phyloP scores from a whole-genome alignment of 2,329 filamentous ascomycete species.

The Rhinocladiella mackenziei region DNA sequence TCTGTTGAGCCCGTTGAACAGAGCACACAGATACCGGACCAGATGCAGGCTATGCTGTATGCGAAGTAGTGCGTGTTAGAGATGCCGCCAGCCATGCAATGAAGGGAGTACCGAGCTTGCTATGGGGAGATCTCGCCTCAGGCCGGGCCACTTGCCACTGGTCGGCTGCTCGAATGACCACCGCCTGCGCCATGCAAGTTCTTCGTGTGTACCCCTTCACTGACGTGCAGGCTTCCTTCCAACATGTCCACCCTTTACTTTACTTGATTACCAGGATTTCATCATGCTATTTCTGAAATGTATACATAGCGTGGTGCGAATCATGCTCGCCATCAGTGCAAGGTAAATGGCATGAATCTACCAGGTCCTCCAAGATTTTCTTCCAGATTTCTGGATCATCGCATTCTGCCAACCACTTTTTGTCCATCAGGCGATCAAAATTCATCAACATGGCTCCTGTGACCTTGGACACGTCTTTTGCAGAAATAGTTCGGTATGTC shows the following conservation, averaged over 20 bases:
- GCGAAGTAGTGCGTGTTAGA: not conserved
- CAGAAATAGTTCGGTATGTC: conserved; percentile 31
- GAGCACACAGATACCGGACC: not conserved
- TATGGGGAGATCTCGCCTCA: not conserved
- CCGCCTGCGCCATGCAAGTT: too few species aligned
- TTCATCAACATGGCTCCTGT: conserved; percentile 17
- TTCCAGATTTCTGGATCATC: conserved; percentile 3
- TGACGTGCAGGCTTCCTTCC: too few species aligned
- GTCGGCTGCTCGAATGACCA: too few species aligned
- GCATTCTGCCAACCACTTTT: not conserved
- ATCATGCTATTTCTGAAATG: too few species aligned
- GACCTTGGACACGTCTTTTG: conserved; percentile 19
- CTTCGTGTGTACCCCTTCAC: too few species aligned
- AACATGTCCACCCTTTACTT: too few species aligned
- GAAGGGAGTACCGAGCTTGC: too few species aligned
- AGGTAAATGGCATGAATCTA: conserved; percentile 16
- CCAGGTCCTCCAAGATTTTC: conserved; percentile 4
- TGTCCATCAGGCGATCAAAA: not conserved
- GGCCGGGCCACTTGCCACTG: too few species aligned
- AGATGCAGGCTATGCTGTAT: not conserved
- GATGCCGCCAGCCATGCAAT: not conserved
- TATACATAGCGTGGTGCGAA: too few species aligned
- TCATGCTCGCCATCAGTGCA: not conserved
- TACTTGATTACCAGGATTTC: too few species aligned
- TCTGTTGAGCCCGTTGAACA: not conserved